phyloP scores from a whole-genome alignment of 352 stramenopile genomes.

The Phytophthora macrochlamydospora region DNA sequence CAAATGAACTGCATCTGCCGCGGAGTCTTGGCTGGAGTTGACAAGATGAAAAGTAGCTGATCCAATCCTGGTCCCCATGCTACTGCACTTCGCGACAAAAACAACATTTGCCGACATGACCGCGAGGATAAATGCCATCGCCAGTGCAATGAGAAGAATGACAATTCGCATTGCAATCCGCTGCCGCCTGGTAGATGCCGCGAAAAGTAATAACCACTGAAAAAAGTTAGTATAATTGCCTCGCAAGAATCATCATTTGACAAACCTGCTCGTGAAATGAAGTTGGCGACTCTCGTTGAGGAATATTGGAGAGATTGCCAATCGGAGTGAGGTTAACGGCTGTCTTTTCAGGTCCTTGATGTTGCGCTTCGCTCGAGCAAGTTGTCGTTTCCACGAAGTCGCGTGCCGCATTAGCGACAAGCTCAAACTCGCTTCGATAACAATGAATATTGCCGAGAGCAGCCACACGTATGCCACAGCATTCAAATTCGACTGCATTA shows the following conservation, averaged over 20 bases:
- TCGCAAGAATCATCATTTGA: neutral
- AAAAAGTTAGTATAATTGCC: neutral
- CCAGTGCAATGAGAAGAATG: slow-evolving; percentile 48
- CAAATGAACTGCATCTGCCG: slow-evolving; percentile 26
- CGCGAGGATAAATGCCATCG: slow-evolving; percentile 57
- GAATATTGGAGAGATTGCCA: neutral
- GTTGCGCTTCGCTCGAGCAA: slow-evolving; percentile 56
- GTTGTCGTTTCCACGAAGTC: slow-evolving; percentile 58
- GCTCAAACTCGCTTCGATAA: slow-evolving; percentile 54
- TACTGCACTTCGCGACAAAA: slow-evolving; percentile 72
- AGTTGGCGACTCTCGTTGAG: slow-evolving; percentile 7
- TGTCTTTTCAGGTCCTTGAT: slow-evolving; percentile 40
- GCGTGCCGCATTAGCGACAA: slow-evolving; percentile 60
- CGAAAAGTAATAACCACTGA: slow-evolving; percentile 67
- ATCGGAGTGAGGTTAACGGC: slow-evolving; percentile 18
- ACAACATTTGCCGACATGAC: slow-evolving; percentile 68
- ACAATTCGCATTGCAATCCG: slow-evolving; percentile 67
- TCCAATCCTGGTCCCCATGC: slow-evolving; percentile 58
- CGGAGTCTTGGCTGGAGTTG: slow-evolving; percentile 16
- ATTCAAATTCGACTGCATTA: slow-evolving; percentile 64
- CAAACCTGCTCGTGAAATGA: slow-evolving; percentile 35
- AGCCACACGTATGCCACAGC: slow-evolving; percentile 62
- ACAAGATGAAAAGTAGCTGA: slow-evolving; percentile 48
- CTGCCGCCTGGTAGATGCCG: slow-evolving; percentile 63
- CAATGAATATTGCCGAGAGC: slow-evolving; percentile 61